Evolutionary conservation across 2,329 filamentous ascomycete species (phyloP).

Genomic region (Pseudopyricularia cyperi): DNA sequence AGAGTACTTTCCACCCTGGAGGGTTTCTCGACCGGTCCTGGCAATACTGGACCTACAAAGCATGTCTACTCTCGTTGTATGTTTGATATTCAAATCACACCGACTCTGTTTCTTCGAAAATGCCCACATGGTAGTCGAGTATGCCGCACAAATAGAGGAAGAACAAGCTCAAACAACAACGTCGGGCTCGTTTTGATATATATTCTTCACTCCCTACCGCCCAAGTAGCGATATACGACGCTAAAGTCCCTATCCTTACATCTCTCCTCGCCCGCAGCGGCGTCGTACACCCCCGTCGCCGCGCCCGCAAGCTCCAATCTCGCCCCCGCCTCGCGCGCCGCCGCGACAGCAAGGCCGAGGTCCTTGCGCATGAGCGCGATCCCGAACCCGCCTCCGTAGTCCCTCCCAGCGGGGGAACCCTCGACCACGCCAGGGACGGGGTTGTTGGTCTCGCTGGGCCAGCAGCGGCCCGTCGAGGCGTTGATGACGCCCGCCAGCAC

Average conservation of each 20-base stretch:
- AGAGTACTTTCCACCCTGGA: too few species aligned
- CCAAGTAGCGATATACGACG: constrained; percentile 64
- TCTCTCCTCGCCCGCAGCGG: constrained; percentile 44
- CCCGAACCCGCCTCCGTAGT: constrained; percentile 67
- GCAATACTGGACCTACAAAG: too few species aligned
- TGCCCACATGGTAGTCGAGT: too few species aligned
- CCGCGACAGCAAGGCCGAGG: constrained; percentile 57
- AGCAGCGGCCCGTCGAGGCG: constrained; percentile 85
- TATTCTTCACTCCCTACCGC: constrained; percentile 32
- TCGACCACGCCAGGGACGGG: constrained; percentile 77
- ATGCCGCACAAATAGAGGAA: too few species aligned
- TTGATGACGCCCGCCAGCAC: constrained; percentile 80
- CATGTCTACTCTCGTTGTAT: too few species aligned
- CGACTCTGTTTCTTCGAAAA: too few species aligned
- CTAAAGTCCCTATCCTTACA: constrained; percentile 68
- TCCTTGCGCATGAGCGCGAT: constrained; percentile 74
- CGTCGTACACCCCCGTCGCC: constrained; percentile 55
- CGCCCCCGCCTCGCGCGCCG: constrained; percentile 54
- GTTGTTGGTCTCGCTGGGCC: constrained; percentile 94
- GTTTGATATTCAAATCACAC: too few species aligned
- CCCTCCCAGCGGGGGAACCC: constrained; percentile 59
- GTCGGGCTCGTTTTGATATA: too few species aligned
- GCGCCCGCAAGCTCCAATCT: constrained; percentile 49
- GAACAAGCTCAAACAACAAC: too few species aligned
- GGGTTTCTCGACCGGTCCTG: too few species aligned